Evolutionary conservation across 257 asterid species (phyloP), one percentile per base, ranked within the genome.

Genomic region (Solanum neorickii): DNA sequence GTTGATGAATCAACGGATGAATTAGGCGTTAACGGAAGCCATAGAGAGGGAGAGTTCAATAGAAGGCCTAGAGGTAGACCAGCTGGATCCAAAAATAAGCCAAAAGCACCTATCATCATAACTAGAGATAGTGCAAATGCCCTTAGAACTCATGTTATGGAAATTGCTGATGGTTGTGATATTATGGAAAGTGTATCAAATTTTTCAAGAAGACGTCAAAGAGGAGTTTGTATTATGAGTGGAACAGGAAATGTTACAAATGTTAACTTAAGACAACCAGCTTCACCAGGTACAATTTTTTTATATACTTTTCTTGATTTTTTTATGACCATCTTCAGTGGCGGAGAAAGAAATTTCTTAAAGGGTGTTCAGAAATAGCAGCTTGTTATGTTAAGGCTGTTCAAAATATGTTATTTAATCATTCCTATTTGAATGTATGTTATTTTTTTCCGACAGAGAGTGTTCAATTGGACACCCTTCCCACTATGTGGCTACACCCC

Each of bases 111-210:
- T 1, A 96, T 96, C 91, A 96, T 96, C 87, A 96, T 96, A 82
- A 93, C 94, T 3, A 94, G 98, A 3, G 98, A 96, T 91, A 95
- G 98, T 84, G 95, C 99, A 72, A 96, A 96, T 88, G 98, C 98
- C 1, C 97, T 96, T 25, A 88, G 99, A 27, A 95, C 98, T 89
- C 99, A 96, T 87, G 98, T 96, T n/a, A 94, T 96, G 98, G 99
- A 96, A 70, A 86, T 96, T 72, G 90, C 98, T 15, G 98, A 96
- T 78, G 98, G 98, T 7, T 91, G 98, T 42, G 98, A 96, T 88
- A 86, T 96, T 88, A 90, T 94, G 93, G 98, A 96, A 27, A 91
- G 98, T 90, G 89, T 96, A 27, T 91, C 95, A 13, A 91, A 76
- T 91, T 96, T 96, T 77, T 98, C 98, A 3, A 90, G 96, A 33